These are phyloP conservation scores for Adansonia rubrostipa DNA, from an alignment of 441 rosid species.

Conservation along the genomic window DNA sequence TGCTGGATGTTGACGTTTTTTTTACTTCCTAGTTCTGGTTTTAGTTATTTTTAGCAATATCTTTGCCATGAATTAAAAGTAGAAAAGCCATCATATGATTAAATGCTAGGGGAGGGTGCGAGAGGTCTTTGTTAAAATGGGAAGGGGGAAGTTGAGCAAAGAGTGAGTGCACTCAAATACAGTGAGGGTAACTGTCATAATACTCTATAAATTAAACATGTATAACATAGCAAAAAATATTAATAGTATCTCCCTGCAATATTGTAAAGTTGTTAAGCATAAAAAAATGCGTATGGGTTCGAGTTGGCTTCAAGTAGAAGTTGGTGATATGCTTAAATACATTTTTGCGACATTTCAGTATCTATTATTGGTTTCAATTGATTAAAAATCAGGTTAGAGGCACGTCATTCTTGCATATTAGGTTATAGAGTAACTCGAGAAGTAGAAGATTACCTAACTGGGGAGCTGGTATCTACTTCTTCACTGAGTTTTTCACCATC, in stretches of 20 bases:
- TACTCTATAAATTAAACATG: constrained; percentile 1
- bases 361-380: constrained; percentile 12
- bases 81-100: constrained; percentile 11
- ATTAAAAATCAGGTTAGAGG: constrained; percentile 5
- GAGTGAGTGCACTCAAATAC: not conserved
- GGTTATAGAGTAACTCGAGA: not conserved
- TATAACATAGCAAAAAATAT: constrained; percentile 1
- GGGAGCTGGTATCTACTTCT: constrained; percentile 13
- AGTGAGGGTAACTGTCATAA: constrained; percentile 10
- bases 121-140: not conserved
- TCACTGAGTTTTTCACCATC: constrained; percentile 2
- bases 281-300: not conserved
- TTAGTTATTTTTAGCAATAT: constrained; percentile 8
- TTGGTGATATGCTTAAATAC: not conserved
- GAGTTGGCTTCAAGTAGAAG: constrained; percentile 18
- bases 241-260: not conserved
- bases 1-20: constrained; percentile 30
- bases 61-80: constrained; percentile 9
- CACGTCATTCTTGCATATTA: not conserved
- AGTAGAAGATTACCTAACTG: not conserved
- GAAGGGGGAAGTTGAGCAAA: not conserved
- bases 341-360: not conserved
- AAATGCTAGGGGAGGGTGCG: not conserved
- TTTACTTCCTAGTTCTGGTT: constrained; percentile 11
- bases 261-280: constrained; percentile 20